phyloP scores from a whole-genome alignment of 2,329 filamentous ascomycete species.

The Epichloe amarillans region DNA sequence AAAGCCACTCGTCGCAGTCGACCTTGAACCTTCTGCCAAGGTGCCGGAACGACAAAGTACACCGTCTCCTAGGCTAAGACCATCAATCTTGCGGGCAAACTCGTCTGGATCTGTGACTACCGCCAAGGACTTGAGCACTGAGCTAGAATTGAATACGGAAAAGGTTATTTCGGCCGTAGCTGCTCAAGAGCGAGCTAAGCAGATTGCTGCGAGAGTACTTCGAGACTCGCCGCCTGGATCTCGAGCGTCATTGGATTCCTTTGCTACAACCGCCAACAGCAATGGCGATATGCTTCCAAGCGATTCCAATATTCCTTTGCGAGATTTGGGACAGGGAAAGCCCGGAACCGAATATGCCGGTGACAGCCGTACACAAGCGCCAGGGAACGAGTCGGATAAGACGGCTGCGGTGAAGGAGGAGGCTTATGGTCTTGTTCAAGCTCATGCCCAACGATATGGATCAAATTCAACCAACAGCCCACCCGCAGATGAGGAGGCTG shows the following conservation, averaged over 20 bases:
- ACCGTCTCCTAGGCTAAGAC: conserved; percentile 19
- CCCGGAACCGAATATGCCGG: background rate
- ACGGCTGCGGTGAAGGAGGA: conserved; percentile 14
- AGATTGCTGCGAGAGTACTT: conserved; percentile 27
- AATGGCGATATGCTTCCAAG: conserved; percentile 13
- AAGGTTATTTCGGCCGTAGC: conserved; percentile 23
- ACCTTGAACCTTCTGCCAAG: conserved; percentile 3
- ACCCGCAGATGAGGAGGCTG: conserved; percentile 6
- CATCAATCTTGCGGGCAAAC: conserved; percentile 29
- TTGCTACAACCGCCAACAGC: conserved; percentile 16
- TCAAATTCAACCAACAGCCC: conserved; percentile 5
- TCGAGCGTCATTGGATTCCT: conserved; percentile 25
- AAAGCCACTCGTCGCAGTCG: conserved; percentile 12
- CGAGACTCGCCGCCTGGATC: conserved; percentile 23
- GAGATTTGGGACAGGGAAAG: conserved; percentile 13
- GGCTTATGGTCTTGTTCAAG: conserved; percentile 28
- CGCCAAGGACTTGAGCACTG: conserved; percentile 12
- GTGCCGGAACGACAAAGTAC: conserved; percentile 1
- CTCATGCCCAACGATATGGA: conserved; percentile 23
- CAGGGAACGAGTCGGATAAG: background rate
- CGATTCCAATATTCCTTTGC: conserved; percentile 19
- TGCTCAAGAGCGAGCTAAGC: conserved; percentile 29
- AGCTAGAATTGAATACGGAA: conserved; percentile 14
- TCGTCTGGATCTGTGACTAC: conserved; percentile 26
- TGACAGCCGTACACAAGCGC: background rate